phyloP scores from a whole-genome alignment of 2,329 filamentous ascomycete genomes.

The Pyrenophora seminiperda region DNA sequence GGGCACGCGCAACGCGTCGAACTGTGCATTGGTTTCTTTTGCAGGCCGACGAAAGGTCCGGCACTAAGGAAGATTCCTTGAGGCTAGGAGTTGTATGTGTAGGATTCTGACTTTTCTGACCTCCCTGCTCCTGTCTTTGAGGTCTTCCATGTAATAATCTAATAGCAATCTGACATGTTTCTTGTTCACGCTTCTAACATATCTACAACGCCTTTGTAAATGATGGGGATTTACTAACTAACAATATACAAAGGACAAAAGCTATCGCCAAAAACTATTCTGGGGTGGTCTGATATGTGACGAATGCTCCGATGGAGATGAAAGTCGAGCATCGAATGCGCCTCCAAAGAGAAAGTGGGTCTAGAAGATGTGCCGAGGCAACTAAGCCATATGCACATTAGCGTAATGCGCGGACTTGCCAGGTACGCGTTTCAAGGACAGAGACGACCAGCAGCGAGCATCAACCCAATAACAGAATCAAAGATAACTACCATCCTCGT shows the following conservation, averaged over 20 bases:
- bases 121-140: too few species aligned
- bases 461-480: slow-evolving; percentile 9
- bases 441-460: slow-evolving; percentile 10
- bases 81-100: too few species aligned
- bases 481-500: background rate
- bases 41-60: slow-evolving; percentile 5
- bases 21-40: slow-evolving; percentile 3
- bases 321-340: background rate
- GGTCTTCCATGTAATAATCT: too few species aligned
- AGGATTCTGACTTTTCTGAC: too few species aligned
- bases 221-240: too few species aligned
- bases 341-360: slow-evolving; percentile 26
- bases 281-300: too few species aligned
- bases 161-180: too few species aligned
- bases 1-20: slow-evolving; percentile 4
- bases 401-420: slow-evolving; percentile 11
- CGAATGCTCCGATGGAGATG: background rate
- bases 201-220: too few species aligned
- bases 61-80: background rate
- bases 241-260: too few species aligned
- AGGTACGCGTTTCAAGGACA: slow-evolving; percentile 27
- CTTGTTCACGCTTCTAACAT: too few species aligned
- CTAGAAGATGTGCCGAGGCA: slow-evolving; percentile 4
- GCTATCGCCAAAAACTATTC: too few species aligned
- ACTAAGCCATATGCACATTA: slow-evolving; percentile 5